Base-by-base conservation (phyloP, 2,329 filamentous ascomycete species). In the Teratosphaeria gauchensis region DNA sequence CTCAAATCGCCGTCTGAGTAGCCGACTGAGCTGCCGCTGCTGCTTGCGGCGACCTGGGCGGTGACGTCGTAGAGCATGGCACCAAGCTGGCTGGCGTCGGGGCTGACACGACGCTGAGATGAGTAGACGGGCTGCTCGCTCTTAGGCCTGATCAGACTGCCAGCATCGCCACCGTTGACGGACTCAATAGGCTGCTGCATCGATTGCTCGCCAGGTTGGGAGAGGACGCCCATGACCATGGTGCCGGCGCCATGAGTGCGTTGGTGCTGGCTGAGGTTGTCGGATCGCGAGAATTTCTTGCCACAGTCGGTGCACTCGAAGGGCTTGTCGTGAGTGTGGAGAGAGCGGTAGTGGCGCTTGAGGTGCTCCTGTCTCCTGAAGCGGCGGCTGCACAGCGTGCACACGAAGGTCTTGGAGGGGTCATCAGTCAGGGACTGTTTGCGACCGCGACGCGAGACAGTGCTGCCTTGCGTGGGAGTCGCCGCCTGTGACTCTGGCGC, bases 401-500 rank as follows among this genome's bases (percentile, higher is more conserved):
- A 99, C 61, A 96, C 90, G 64, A 97, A 99, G 0, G 92, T 96
- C 86, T 99, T 99, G 70, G 90, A 95, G 1, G 94, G 94, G 70
- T 99, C 94, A 71, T 97, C 94, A 4, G 94, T 97, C 68, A 97
- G 77, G 1, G 94, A 97, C 78, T 99, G 94, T 85, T 99, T 99
- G 76, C 94, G 92, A 61, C 94, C 94, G 60, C 94, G 92, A 64
- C 94, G 92, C 76, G 90, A 95, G 66, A 88, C 84, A 9, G 88
- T 87, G 59, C 73, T 61, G 35, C 53, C 31, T 46, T 65, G 63
- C 4, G 68, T 63, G 6, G 69, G 68, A 7, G 69, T 71, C 30
- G 63, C 56, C 19, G 68, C 67, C n/a, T 62, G 59, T 28, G 66
- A 69, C 59, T 69, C 69, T 51, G 61, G 56, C 53, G 65, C 65